Evolutionary conservation across 176 grass and related monocot genomes (phyloP).

Genomic region (Puccinellia tenuiflora): DNA sequence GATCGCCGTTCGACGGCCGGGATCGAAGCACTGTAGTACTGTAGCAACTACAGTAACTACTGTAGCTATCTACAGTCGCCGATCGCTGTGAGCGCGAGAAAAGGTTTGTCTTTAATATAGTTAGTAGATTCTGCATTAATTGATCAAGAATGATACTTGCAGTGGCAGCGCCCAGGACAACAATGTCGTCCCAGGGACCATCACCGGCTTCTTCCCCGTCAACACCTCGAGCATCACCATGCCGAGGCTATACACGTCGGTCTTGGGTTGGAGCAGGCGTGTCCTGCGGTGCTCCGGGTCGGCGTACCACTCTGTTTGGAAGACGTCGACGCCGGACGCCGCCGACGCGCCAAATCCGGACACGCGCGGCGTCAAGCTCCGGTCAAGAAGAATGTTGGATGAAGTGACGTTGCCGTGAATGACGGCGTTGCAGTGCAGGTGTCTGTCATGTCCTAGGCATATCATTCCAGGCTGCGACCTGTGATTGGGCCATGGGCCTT

Average conservation of each 20-base stretch:
- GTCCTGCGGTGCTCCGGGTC: not conserved
- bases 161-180: not conserved
- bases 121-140: no score
- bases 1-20: no score
- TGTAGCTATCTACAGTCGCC: no score
- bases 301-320: not conserved
- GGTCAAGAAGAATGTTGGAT: not conserved
- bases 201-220: slow-evolving; percentile 15
- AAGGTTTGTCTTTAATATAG: no score
- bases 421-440: not conserved
- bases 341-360: not conserved
- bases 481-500: no score
- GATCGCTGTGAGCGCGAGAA: no score
- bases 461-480: no score
- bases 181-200: not conserved
- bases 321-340: not conserved
- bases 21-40: no score
- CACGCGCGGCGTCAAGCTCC: not conserved
- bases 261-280: not conserved
- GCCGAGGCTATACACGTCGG: slow-evolving; percentile 71
- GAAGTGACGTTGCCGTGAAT: not conserved
- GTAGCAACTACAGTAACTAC: no score
- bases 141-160: no score
- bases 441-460: no score
- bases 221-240: slow-evolving; percentile 65